These are phyloP conservation scores for Lipomyces yarrowii DNA, from an alignment of 1,139 yeast species.

Conservation along the genomic window DNA sequence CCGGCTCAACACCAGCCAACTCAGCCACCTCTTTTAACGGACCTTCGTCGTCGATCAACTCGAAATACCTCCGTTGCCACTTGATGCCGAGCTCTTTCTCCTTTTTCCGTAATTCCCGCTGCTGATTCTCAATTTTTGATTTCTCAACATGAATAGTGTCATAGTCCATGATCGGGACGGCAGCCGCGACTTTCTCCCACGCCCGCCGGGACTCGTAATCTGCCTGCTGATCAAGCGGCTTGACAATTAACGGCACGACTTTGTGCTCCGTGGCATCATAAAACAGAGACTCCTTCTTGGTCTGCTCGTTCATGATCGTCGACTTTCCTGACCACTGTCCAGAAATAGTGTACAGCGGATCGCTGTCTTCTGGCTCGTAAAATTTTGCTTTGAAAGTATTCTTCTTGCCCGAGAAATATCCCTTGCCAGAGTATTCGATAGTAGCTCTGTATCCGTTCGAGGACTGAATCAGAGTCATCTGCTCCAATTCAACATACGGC, in stretches of 20 bases:
- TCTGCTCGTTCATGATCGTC: slow-evolving; percentile 44
- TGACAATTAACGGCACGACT: slow-evolving; percentile 65
- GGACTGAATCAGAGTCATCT: slow-evolving; percentile 77
- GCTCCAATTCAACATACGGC: slow-evolving; percentile 78
- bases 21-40: slow-evolving; percentile 9
- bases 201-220: slow-evolving; percentile 79
- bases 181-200: slow-evolving; percentile 87
- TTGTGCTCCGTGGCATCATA: slow-evolving; percentile 63
- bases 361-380: slow-evolving; percentile 49
- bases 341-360: slow-evolving; percentile 71
- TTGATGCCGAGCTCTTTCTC: slow-evolving; percentile 62
- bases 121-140: slow-evolving; percentile 74
- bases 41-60: slow-evolving; percentile 28
- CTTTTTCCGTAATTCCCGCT: slow-evolving; percentile 74
- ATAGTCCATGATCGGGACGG: slow-evolving; percentile 72
- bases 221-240: slow-evolving; percentile 76
- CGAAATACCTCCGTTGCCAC: slow-evolving; percentile 84
- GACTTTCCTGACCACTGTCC: slow-evolving; percentile 95
- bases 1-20: slow-evolving; percentile 19
- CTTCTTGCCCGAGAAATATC: slow-evolving; percentile 95
- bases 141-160: slow-evolving; percentile 74
- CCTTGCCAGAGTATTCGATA: slow-evolving; percentile 86
- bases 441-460: slow-evolving; percentile 75
- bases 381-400: slow-evolving; percentile 87
- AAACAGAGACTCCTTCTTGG: slow-evolving; percentile 52